Conservation (phyloP, 1,284 basidiomycete species). For the Peniophora sp. region DNA sequence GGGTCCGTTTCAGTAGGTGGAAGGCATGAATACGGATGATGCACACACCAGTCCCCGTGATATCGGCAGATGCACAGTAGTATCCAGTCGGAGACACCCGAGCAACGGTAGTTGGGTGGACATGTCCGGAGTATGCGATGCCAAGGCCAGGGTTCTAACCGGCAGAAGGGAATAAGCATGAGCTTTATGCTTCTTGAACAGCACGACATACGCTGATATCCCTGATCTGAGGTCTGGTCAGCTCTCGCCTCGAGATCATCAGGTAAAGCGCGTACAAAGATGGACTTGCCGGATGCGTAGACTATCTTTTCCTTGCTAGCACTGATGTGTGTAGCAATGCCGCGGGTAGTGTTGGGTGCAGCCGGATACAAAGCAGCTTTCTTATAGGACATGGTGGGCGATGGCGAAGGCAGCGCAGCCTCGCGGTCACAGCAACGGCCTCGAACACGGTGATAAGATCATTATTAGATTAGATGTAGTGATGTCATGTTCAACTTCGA, state of each 20-base stretch:
- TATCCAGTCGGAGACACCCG: conserved; percentile 91
- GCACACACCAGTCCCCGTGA: conserved; percentile 62
- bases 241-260: background rate
- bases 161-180: conserved; percentile 4
- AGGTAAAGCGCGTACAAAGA: conserved; percentile 44
- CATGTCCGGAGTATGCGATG: conserved; percentile 71
- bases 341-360: conserved; percentile 70
- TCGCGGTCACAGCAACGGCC: background rate
- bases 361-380: conserved; percentile 55
- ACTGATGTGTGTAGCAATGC: conserved; percentile 75
- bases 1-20: background rate
- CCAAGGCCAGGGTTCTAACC: conserved; percentile 49
- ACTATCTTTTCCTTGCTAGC: conserved; percentile 80
- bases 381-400: conserved; percentile 49
- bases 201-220: conserved; percentile 42
- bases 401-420: background rate
- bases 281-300: conserved; percentile 80
- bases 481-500: background rate
- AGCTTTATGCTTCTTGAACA: background rate
- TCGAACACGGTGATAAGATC: background rate
- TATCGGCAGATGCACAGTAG: conserved; percentile 90
- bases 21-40: background rate
- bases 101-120: conserved; percentile 82
- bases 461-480: background rate
- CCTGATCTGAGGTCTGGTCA: conserved; percentile 37